phyloP scores from a whole-genome alignment of 306 rosid species.

The Acacia melanoxylon region DNA sequence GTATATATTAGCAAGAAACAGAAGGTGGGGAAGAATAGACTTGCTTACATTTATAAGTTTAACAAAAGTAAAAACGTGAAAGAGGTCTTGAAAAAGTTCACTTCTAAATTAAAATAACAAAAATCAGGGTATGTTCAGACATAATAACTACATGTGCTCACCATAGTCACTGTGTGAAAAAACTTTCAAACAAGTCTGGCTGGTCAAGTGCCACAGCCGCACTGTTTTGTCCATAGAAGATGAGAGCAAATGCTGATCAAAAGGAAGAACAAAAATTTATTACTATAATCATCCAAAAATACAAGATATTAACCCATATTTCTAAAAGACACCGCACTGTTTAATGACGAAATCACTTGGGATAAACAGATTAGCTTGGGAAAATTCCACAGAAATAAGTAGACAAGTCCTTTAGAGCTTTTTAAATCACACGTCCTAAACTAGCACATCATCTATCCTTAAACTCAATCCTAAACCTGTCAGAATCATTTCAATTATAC shows the following conservation, averaged over 20 bases:
- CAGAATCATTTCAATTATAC: not conserved
- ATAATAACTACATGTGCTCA: slow-evolving; percentile 34
- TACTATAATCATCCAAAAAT: not conserved
- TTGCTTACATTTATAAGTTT: slow-evolving; percentile 19
- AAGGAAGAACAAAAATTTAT: not conserved
- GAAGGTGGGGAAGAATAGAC: not conserved
- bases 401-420: no score
- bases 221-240: slow-evolving; percentile 98
- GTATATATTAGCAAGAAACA: slow-evolving; percentile 37
- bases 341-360: not conserved
- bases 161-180: slow-evolving; percentile 91
- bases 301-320: slow-evolving; percentile 2
- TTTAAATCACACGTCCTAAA: no score
- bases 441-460: no score
- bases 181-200: slow-evolving; percentile 72
- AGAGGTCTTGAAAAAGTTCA: not conserved
- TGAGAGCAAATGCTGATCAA: slow-evolving; percentile 76
- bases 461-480: not conserved
- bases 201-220: slow-evolving; percentile 82
- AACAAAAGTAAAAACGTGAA: not conserved
- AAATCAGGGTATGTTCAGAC: slow-evolving; percentile 5
- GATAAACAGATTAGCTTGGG: not conserved
- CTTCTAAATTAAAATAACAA: slow-evolving; percentile 17
- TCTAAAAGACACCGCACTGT: not conserved
- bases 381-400: no score